Evolutionary conservation across 495 filamentous ascomycete genomes (phyloP), one percentile per base, ranked within the genome.

Genomic region (Tuber melanosporum): DNA sequence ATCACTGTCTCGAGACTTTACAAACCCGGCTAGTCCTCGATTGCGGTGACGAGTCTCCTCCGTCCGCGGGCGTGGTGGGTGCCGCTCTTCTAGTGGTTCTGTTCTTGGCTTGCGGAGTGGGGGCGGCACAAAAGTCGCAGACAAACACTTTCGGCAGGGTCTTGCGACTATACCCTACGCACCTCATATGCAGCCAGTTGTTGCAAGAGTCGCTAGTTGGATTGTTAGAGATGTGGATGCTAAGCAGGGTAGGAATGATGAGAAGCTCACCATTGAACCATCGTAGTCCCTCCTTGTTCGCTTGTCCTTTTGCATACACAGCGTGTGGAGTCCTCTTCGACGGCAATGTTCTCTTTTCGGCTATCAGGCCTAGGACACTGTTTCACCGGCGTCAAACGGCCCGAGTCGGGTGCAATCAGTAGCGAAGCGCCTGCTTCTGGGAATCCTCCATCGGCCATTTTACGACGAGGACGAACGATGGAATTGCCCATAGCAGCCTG

Each of bases 191-290:
- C 42, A 81, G 69, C 79, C 81, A 83, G 44, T 77, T 76, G 52
- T 74, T 79, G 66, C 82, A 83, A 14, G 76, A 79, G 71, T 83
- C 82, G 66, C 82, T 83, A 75, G 75, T 46, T 71, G 8, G 22
- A 43, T 47, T 20, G 43, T 49, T 71, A 62, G 73, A 77, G 76
- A 75, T 73, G 26, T 14, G 8, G 17, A 15, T 52, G 22, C 19
- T 8, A 66, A 36, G 57, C 10, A 39, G 43, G 52, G 19, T 26
- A 19, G 17, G 36, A 44, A 41, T 1, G 46, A 32, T 4, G 69
- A 70, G 72, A 70, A 49, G 73, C 76, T 43, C 74, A 82, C 82
- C 82, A 83, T 73, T 83, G 81, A 22, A 83, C 81, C 79, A 83
- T 81, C 39, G 72, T 73, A 9, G 75, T 78, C 20, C 82, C 81